These are phyloP conservation scores for Coccinonectria pachysandricola DNA, from an alignment of 2,329 filamentous ascomycete species.

Conservation along the genomic window DNA sequence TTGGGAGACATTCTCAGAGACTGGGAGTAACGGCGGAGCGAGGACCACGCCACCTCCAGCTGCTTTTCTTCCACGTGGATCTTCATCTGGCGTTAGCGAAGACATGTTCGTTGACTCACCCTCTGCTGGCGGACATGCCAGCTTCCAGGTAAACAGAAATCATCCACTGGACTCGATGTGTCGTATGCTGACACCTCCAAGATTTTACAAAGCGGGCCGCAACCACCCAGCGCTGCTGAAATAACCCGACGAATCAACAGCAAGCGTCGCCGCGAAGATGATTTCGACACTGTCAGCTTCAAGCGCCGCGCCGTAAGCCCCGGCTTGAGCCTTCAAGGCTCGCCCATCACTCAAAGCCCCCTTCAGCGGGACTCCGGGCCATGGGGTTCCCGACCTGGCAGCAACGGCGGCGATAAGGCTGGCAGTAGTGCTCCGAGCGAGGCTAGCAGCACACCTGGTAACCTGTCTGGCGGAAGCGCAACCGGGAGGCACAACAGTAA, in stretches of 20 bases:
- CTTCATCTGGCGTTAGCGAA: constrained; percentile 53
- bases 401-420: constrained; percentile 44
- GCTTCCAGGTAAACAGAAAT: constrained; percentile 6
- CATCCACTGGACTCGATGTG: constrained; percentile 13
- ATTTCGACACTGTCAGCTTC: constrained; percentile 78
- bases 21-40: constrained; percentile 40
- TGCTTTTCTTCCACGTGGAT: constrained; percentile 47
- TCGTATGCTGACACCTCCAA: background rate
- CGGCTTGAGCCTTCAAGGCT: constrained; percentile 83
- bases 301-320: constrained; percentile 88
- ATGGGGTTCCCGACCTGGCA: constrained; percentile 63
- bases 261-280: constrained; percentile 82
- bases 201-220: constrained; percentile 18
- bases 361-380: constrained; percentile 59
- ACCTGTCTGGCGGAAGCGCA: constrained; percentile 17
- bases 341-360: constrained; percentile 77
- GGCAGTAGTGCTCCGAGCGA: constrained; percentile 44
- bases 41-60: constrained; percentile 56
- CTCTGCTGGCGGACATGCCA: constrained; percentile 28
- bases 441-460: constrained; percentile 29
- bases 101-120: constrained; percentile 67
- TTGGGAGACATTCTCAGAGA: constrained; percentile 72
- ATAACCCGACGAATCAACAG: constrained; percentile 68
- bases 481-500: constrained; percentile 41
- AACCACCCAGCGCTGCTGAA: constrained; percentile 58